A percentile compares a stretch with the other conserved stretches of the same genome.
Evolutionary conservation across 2,329 filamentous ascomycete species (phyloP).

Genomic region (Clarireedia sp.): DNA sequence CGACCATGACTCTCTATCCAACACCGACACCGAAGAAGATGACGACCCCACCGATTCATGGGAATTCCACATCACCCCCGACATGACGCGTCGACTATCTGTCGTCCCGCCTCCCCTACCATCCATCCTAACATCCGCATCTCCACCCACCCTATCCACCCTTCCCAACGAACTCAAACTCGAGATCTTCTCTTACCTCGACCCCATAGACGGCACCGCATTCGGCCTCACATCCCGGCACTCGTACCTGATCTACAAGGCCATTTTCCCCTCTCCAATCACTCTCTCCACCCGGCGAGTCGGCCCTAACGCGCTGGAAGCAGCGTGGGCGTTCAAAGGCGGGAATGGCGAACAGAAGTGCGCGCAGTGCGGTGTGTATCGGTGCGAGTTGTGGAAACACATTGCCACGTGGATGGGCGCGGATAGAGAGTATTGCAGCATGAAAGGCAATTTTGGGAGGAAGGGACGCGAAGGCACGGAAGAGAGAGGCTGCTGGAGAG

Average conservation of each 20-base stretch:
- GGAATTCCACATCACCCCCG: constrained; percentile 7
- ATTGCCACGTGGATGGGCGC: constrained; percentile 50
- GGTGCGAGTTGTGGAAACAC: constrained; percentile 57
- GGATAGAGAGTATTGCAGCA: constrained; percentile 48
- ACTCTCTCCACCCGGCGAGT: constrained; percentile 47
- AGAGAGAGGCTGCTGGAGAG: constrained; percentile 48
- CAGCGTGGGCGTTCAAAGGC: constrained; percentile 56
- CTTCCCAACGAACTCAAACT: constrained; percentile 54
- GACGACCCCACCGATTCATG: not conserved
- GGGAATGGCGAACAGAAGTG: constrained; percentile 39
- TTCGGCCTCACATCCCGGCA: constrained; percentile 50
- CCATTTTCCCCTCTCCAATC: constrained; percentile 45
- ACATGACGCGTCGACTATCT: constrained; percentile 6
- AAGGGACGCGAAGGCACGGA: constrained; percentile 36
- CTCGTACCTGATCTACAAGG: constrained; percentile 51
- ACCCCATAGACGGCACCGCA: constrained; percentile 57
- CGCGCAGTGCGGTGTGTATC: constrained; percentile 51
- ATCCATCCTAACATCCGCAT: not conserved
- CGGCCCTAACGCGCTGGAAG: constrained; percentile 56
- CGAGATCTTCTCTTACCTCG: constrained; percentile 52
- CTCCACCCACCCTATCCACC: constrained; percentile 9
- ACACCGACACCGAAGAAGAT: constrained; percentile 19
- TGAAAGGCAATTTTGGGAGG: constrained; percentile 49
- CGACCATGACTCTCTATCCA: constrained; percentile 17
- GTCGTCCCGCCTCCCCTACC: constrained; percentile 8